Percentiles rank a stretch among this genome's conserved stretches.
Evolutionary conservation across 73 alveolate genomes (phyloP).

Genomic region (Paramecium sonneborni): DNA sequence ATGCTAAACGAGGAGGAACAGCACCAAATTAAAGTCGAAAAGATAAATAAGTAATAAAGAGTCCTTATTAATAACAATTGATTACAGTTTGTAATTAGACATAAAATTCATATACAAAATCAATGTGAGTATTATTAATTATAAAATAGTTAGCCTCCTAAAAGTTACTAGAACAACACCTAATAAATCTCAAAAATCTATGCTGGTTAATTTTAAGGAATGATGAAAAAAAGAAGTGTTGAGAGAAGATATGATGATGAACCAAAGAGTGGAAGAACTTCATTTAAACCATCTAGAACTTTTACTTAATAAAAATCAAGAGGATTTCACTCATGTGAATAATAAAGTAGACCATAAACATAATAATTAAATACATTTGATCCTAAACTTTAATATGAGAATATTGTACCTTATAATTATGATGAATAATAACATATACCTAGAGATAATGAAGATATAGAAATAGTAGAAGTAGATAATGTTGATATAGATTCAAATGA

Average conservation of each 20-base stretch:
- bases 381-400: neutral
- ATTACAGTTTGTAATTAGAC: neutral
- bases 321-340: neutral
- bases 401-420: neutral
- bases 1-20: slow-evolving; percentile 45
- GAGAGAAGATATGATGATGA: neutral
- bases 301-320: slow-evolving; percentile 19
- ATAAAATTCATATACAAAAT: neutral
- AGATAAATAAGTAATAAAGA: neutral
- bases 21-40: slow-evolving; percentile 53
- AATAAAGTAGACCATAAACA: neutral
- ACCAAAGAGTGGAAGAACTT: slow-evolving; percentile 3
- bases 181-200: slow-evolving; percentile 41
- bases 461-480: slow-evolving; percentile 10
- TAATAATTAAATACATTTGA: neutral
- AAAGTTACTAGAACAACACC: neutral
- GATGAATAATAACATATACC: neutral
- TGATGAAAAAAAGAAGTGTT: neutral
- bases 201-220: neutral
- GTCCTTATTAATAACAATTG: slow-evolving; percentile 46
- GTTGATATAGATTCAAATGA: slow-evolving; percentile 24
- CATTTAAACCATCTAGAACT: neutral
- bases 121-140: neutral
- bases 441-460: neutral
- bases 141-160: neutral